Base-by-base conservation (phyloP, 2,329 filamentous ascomycete species). In the Calycina herbarum region DNA sequence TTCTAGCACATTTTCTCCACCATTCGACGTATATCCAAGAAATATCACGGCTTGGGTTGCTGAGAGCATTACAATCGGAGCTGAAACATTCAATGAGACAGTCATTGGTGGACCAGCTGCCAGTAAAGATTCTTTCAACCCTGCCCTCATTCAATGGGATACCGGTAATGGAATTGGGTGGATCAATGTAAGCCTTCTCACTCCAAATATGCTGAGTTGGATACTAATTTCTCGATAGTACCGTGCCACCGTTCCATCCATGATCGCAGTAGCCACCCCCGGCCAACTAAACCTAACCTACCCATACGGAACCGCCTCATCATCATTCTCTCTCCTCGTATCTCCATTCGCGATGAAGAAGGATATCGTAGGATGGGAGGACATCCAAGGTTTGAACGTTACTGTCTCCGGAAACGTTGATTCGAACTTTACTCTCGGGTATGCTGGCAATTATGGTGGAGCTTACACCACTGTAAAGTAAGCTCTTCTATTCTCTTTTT, bases 21-120 rank as follows among this genome's bases (percentile, higher is more conserved):
- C 86, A 0, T 86, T 81, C 60, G 87, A 89, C 71, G 78, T 78
- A 1, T 80, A 79, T 17, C 80, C 82, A 0, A 81, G 87, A 20
- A 88, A 89, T 69, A 84, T 88, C 67, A 83, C 83, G 0, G 80
- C 84, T 11, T 89, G 85, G 84, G 70, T 89, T 0, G 83, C 83
- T 0, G 74, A 80, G 2, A 81, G 83, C 29, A 76, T 89, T 11
- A 87, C 82, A 8, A 87, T 89, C 67, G 87, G 87, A 45, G 85
- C 83, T 0, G 82, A 86, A 71, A 83, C 84, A 0, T 87, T 86
- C 69, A 79, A 83, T 13, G 82, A 88, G 73, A 82, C 79, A 54
- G 80, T 81, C 1, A 74, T 87, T 5, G 86, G 86, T 10, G 87
- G 86, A 0, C 82, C 83, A 5, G 78, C 81, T 1, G 79, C 79